Conservation (phyloP, 768 basidiomycete genomes). For the Exsudoporus frostii region DNA sequence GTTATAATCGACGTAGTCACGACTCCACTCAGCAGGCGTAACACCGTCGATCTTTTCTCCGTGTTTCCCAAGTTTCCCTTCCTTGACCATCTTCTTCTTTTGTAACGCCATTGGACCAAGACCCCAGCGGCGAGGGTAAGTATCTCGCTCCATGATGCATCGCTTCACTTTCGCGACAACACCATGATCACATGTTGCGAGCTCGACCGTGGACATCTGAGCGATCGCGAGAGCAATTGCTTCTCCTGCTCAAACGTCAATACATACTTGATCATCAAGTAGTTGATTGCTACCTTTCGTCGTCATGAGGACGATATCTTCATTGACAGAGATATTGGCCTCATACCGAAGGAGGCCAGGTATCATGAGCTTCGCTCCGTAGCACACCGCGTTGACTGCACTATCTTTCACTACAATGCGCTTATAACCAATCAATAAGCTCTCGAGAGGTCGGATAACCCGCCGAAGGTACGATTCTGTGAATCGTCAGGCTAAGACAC, state of each 20-base stretch:
- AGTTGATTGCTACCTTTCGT: conserved; percentile 69
- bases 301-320: conserved; percentile 98
- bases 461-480: conserved; percentile 94
- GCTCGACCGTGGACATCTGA: conserved; percentile 98
- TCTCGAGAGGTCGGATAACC: conserved; percentile 92
- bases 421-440: conserved; percentile 92
- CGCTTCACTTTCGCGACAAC: conserved; percentile 99
- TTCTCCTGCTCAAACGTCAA: conserved; percentile 52
- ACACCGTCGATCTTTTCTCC: conserved; percentile 85
- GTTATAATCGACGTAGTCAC: conserved; percentile 91
- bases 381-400: conserved; percentile 98
- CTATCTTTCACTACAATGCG: conserved; percentile 99
- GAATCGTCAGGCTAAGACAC: conserved; percentile 12
- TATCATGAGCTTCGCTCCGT: conserved; percentile 99
- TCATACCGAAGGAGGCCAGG: conserved; percentile 97
- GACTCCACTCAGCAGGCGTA: conserved; percentile 89
- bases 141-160: conserved; percentile 99
- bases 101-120: conserved; percentile 95
- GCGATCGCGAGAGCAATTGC: conserved; percentile 93
- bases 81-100: conserved; percentile 98
- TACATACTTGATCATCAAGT: not conserved
- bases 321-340: conserved; percentile 88
- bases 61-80: conserved; percentile 94
- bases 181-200: conserved; percentile 97
- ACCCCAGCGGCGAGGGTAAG: conserved; percentile 97